Base-by-base conservation (phyloP, 495 filamentous ascomycete species). In the Hypoxylon subgilvum region DNA sequence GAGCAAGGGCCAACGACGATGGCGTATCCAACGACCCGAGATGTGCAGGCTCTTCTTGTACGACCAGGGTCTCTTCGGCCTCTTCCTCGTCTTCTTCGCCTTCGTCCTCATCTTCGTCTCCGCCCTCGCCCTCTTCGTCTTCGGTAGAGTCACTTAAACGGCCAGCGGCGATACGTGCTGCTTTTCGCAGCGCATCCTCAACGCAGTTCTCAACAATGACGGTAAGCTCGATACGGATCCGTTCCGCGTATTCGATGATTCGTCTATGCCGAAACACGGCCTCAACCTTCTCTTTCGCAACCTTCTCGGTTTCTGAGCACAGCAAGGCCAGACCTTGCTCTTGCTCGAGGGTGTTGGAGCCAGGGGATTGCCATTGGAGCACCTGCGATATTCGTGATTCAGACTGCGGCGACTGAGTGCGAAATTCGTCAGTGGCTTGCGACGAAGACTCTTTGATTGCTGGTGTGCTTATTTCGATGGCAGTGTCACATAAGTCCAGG, bases 241-340 rank as follows among this genome's bases (percentile, higher is more conserved):
- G 84, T 72, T 98, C 94, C 3, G 91, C 86, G 69, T 97, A 98
- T 71, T 98, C 95, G 35, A 97, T 86, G 49, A 97, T 96, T 61
- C 88, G 85, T 34, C 93, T 86, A 73, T 97, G 89, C 27, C 94
- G 91, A 56, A 92, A 80, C 9, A 96, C 88, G 17, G 95, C 88
- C 63, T 97, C 95, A 3, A 97, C 90, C 71, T 97, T 98, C 13
- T 89, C 82, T 63, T 82, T 88, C 13, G 92, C 85, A 16, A 91
- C 80, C 47, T 79, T 84, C 62, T 94, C 90, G 1, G 92, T 97
- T 65, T 98, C 95, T 9, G 87, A 83, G 63, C 90, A 94, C 35
- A 98, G 77, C 34, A 88, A 72, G n/a, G 90, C 86, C 14, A 98
- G 80, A 1, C 95, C 94, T 65, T 92, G 91, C 65, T 96, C 95